phyloP scores from a whole-genome alignment of 495 filamentous ascomycete species.

The Tuber aestivum region DNA sequence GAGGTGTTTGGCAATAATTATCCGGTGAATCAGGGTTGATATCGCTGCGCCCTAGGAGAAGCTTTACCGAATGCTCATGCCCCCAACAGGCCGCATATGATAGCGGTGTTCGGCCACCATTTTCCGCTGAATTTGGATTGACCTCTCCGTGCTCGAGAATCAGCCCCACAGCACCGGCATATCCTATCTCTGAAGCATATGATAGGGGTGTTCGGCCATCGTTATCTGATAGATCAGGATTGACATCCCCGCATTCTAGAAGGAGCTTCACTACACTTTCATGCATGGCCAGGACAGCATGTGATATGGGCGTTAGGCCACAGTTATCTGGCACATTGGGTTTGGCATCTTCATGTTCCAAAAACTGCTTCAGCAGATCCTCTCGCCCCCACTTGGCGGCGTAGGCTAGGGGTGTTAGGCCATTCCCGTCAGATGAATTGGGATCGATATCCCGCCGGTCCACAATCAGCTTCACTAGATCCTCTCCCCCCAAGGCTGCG shows the following conservation, averaged over 20 bases:
- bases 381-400: no score
- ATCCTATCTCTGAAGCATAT: accelerated
- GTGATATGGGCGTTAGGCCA: not conserved
- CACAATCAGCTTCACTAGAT: not conserved
- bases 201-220: not conserved
- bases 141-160: not conserved
- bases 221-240: not conserved
- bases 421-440: not conserved
- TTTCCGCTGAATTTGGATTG: not conserved
- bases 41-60: not conserved
- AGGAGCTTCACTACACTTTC: not conserved
- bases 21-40: not conserved
- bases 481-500: not conserved
- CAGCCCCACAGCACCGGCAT: not conserved
- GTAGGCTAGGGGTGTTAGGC: not conserved
- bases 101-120: no score
- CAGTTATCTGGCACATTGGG: not conserved
- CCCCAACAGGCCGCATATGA: no score
- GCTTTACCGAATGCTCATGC: no score
- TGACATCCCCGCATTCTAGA: not conserved
- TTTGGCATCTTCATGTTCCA: not conserved
- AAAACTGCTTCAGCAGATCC: not conserved
- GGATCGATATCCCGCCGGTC: not conserved
- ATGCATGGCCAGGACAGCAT: not conserved
- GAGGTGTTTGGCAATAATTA: not conserved